Evolutionary conservation across 2,329 filamentous ascomycete genomes (phyloP).

Genomic region (Pochonia chlamydosporia): DNA sequence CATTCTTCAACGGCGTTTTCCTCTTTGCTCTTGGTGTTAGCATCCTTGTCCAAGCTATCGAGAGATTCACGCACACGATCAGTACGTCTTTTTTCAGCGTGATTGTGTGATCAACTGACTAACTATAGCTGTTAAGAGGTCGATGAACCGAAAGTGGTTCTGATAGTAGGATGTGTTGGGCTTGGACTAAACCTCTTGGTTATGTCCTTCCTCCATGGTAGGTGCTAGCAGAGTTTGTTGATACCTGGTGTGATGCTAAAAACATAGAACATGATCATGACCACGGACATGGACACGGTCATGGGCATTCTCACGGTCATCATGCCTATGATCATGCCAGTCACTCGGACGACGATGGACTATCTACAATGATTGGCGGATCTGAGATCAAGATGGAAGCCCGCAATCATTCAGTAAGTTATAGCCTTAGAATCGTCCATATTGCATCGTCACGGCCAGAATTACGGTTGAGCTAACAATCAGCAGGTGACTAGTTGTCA

Average conservation of each 20-base stretch:
- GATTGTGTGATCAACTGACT: slow-evolving; percentile 9
- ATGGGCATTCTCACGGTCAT: slow-evolving; percentile 18
- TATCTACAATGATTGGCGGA: not conserved
- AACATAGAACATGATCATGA: slow-evolving; percentile 28
- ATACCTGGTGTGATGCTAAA: not conserved
- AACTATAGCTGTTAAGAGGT: slow-evolving; percentile 43
- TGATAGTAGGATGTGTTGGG: slow-evolving; percentile 65
- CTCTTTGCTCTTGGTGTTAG: slow-evolving; percentile 66
- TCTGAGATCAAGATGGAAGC: not conserved
- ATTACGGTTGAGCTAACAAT: no score
- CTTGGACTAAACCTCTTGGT: slow-evolving; percentile 63
- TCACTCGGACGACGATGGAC: not conserved
- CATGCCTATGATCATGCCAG: slow-evolving; percentile 4
- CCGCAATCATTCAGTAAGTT: slow-evolving; percentile 1
- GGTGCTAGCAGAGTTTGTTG: slow-evolving; percentile 9
- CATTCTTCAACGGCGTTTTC: slow-evolving; percentile 77
- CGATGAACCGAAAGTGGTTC: slow-evolving; percentile 57
- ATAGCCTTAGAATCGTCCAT: not conserved
- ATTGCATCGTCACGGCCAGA: not conserved
- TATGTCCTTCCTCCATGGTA: slow-evolving; percentile 59
- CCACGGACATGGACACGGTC: slow-evolving; percentile 19
- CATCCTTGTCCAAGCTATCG: slow-evolving; percentile 67
- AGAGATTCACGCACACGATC: slow-evolving; percentile 57
- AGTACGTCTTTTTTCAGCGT: slow-evolving; percentile 28
- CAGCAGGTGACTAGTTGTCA: slow-evolving; percentile 25